phyloP scores from a whole-genome alignment of 1,139 yeast genomes.

The Suhomyces panamericanus region DNA sequence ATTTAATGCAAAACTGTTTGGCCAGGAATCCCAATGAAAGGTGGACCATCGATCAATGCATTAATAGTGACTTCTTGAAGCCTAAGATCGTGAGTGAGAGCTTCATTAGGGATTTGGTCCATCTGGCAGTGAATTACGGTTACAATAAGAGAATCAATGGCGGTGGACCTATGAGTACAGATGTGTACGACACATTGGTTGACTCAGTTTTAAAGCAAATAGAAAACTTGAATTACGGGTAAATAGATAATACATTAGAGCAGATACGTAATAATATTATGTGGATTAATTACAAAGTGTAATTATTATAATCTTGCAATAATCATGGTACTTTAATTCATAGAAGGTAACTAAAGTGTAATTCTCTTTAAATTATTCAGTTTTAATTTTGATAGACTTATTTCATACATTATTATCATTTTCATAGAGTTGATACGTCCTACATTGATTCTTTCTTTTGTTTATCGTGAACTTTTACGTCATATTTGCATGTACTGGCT shows the following conservation, averaged over 20 bases:
- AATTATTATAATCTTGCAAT: no score
- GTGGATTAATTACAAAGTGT: no score
- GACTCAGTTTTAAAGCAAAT: slow-evolving; percentile 44
- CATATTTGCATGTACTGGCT: slow-evolving; percentile 10
- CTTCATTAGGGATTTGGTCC: slow-evolving; percentile 69
- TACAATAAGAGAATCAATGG: slow-evolving; percentile 38
- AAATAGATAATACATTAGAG: slow-evolving; percentile 6
- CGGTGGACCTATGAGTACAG: slow-evolving; percentile 37
- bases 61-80: slow-evolving; percentile 58
- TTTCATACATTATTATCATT: no score
- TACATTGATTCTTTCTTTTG: neutral
- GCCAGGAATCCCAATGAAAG: slow-evolving; percentile 70
- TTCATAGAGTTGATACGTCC: no score
- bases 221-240: slow-evolving; percentile 39
- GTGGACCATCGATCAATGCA: slow-evolving; percentile 62
- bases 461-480: slow-evolving; percentile 1
- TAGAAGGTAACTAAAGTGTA: no score
- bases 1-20: slow-evolving; percentile 72
- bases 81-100: slow-evolving; percentile 73
- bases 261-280: no score
- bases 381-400: no score
- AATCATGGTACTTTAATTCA: no score
- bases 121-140: slow-evolving; percentile 75
- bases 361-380: no score
- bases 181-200: slow-evolving; percentile 44